phyloP scores from a whole-genome alignment of 257 asterid genomes.

The Dorcoceras hygrometricum region DNA sequence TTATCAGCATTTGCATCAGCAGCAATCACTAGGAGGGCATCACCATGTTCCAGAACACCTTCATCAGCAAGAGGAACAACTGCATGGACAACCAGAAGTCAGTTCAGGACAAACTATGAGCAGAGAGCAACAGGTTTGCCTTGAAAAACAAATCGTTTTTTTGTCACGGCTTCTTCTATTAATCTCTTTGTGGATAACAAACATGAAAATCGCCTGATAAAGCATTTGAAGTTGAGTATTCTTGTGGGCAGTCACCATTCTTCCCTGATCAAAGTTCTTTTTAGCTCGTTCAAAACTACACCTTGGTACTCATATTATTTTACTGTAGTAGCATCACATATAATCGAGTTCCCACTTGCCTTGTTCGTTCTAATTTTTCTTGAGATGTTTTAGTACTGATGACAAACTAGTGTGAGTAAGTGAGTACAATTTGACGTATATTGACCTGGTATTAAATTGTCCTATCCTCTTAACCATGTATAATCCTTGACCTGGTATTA shows the following conservation, averaged over 20 bases:
- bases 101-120: conserved; percentile 18
- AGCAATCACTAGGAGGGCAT: conserved; percentile 42
- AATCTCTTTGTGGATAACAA: neutral
- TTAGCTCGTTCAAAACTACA: neutral
- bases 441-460: no score
- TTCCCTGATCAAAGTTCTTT: neutral
- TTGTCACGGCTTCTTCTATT: neutral
- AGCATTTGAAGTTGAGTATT: neutral
- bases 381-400: no score
- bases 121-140: conserved; percentile 36
- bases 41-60: conserved; percentile 36
- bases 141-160: neutral
- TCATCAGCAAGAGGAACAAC: conserved; percentile 31
- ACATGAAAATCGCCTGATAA: neutral
- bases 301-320: neutral
- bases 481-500: no score
- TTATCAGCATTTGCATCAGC: conserved; percentile 39
- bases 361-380: neutral
- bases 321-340: neutral
- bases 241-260: neutral
- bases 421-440: neutral
- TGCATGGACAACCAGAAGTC: conserved; percentile 28
- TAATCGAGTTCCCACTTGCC: neutral
- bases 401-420: neutral
- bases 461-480: no score